phyloP scores from a whole-genome alignment of 768 basidiomycete species.

The Rhizopogon vesiculosus region DNA sequence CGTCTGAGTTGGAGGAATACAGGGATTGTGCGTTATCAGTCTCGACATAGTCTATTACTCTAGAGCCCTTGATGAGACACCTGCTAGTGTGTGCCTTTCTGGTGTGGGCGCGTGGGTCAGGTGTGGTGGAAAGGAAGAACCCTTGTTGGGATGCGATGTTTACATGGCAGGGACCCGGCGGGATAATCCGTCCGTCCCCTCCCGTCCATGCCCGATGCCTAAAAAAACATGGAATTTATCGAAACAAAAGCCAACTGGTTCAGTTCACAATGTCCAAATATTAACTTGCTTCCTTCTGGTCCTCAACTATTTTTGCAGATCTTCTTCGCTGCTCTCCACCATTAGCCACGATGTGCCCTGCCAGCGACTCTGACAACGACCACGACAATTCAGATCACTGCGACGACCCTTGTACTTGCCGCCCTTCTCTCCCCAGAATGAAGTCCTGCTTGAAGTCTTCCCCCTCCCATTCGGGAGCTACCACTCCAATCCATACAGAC shows the following conservation, averaged over 20 bases:
- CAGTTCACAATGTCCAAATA: neutral
- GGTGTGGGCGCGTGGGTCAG: no score
- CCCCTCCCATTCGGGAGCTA: conserved; percentile 9
- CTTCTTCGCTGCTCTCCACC: neutral
- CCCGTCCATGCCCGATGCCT: neutral
- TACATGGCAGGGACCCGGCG: neutral
- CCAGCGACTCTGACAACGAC: neutral
- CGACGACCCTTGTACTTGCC: conserved; percentile 7
- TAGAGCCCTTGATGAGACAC: no score
- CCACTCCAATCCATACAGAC: neutral
- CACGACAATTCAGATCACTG: neutral
- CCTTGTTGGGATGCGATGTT: no score
- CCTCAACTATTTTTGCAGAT: neutral
- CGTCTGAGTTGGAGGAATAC: no score
- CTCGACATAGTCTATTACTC: no score
- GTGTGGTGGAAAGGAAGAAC: no score
- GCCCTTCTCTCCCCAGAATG: conserved; percentile 8
- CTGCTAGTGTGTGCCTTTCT: no score
- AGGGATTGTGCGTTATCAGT: no score
- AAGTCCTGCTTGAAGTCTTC: conserved; percentile 12
- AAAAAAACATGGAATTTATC: neutral
- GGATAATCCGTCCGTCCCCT: neutral
- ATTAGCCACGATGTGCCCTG: no score
- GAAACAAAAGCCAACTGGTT: neutral
- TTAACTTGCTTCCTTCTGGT: neutral